These are phyloP conservation scores for Reutealis trisperma DNA, from an alignment of 345 rosid species.

Conservation along the genomic window DNA sequence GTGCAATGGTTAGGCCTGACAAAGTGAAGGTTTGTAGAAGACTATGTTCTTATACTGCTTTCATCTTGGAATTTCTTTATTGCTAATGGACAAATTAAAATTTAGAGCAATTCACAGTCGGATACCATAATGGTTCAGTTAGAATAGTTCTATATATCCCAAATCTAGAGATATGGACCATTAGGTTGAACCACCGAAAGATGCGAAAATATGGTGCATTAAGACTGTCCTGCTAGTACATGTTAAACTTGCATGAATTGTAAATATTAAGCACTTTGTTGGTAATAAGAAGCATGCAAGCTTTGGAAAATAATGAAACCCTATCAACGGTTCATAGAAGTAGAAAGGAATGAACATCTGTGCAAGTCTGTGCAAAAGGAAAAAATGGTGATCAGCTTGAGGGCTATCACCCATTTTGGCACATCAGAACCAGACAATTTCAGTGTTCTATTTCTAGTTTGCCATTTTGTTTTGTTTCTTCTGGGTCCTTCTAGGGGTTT, in stretches of 20 bases:
- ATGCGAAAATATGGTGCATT: background rate
- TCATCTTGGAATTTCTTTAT: background rate
- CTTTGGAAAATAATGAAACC: background rate
- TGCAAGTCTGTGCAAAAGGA: background rate
- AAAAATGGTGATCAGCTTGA: background rate
- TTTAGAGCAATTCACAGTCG: background rate
- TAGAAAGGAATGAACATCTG: background rate
- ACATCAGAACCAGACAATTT: background rate
- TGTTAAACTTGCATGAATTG: background rate
- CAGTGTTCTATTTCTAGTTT: too few species aligned
- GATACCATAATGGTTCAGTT: background rate
- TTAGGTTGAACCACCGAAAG: background rate
- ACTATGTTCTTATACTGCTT: constrained; percentile 9
- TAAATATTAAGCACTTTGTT: background rate
- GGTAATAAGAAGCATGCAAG: background rate
- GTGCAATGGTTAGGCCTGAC: constrained; percentile 84
- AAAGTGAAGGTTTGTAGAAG: constrained; percentile 73
- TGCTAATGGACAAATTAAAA: background rate
- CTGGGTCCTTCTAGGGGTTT: too few species aligned
- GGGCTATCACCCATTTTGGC: background rate
- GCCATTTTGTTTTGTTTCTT: too few species aligned
- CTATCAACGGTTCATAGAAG: background rate
- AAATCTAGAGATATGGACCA: background rate
- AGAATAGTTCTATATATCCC: background rate
- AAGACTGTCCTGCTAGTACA: background rate